These are phyloP conservation scores for Apiospora marii DNA, from an alignment of 2,329 filamentous ascomycete genomes.

Conservation along the genomic window DNA sequence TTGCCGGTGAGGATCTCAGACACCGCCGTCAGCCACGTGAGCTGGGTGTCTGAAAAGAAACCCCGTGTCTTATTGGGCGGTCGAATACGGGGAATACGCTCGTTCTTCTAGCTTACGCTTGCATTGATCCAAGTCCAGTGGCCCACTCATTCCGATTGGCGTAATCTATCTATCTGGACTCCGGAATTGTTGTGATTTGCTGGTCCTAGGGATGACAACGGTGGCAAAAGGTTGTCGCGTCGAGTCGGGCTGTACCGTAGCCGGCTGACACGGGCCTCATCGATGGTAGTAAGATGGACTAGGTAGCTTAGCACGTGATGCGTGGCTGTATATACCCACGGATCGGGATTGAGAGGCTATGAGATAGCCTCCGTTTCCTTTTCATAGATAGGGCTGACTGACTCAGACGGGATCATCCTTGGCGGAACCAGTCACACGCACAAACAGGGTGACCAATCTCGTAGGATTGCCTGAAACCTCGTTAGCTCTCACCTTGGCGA, in stretches of 20 bases:
- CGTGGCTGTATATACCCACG: constrained; percentile 2
- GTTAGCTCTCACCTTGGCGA: constrained; percentile 5
- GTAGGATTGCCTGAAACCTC: constrained; percentile 4
- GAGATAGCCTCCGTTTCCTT: background rate
- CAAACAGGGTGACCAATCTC: background rate
- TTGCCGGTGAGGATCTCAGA: background rate
- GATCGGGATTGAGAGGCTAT: constrained; percentile 3
- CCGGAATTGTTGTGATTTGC: background rate
- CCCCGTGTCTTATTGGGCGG: background rate
- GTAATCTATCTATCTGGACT: background rate
- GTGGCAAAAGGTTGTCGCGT: background rate
- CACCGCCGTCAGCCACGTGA: background rate
- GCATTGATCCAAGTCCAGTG: background rate
- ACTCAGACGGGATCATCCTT: constrained; percentile 1
- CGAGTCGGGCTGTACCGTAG: background rate
- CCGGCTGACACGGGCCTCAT: background rate
- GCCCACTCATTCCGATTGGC: background rate
- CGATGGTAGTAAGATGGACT: background rate
- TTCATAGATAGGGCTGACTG: background rate
- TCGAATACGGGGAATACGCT: constrained; percentile 8
- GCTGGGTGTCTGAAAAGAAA: background rate
- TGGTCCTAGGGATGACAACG: background rate
- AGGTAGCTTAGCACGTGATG: constrained; percentile 1
- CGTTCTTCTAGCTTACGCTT: background rate
- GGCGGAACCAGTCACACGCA: background rate